phyloP scores from a whole-genome alignment of 2,329 filamentous ascomycete genomes.

The Onygena corvina region DNA sequence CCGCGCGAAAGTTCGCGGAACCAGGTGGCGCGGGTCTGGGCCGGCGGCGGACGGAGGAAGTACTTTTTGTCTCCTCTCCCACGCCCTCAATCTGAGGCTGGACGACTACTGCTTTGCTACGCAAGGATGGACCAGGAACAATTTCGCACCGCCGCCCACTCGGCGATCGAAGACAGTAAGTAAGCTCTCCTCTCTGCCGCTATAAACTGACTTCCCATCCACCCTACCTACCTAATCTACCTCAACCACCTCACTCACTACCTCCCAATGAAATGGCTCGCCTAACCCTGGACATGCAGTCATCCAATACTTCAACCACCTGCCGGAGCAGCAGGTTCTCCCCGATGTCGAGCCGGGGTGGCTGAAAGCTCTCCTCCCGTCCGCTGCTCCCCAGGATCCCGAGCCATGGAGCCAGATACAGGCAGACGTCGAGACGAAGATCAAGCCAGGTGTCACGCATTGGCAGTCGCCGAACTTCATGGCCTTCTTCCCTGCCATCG shows the following conservation, averaged over 20 bases:
- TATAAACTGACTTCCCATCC: too few relatives aligned
- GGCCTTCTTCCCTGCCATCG: conserved; percentile 81
- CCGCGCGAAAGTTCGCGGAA: too few relatives aligned
- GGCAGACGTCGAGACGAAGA: conserved; percentile 69
- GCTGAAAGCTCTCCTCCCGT: conserved; percentile 65
- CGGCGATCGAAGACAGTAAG: conserved; percentile 75
- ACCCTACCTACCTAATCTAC: not conserved
- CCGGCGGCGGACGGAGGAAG: too few relatives aligned
- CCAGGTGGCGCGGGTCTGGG: too few relatives aligned
- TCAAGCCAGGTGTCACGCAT: conserved; percentile 84
- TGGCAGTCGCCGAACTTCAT: conserved; percentile 94
- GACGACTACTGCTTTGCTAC: not conserved
- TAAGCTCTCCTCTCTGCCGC: conserved; percentile 30
- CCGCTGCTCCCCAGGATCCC: conserved; percentile 54
- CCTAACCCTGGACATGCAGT: conserved; percentile 41
- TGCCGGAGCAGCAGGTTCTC: conserved; percentile 59
- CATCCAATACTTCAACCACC: conserved; percentile 67
- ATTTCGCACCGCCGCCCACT: conserved; percentile 64
- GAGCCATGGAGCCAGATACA: conserved; percentile 64
- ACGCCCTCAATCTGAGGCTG: too few relatives aligned
- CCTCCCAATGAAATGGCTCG: too few relatives aligned
- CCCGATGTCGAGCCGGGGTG: conserved; percentile 76
- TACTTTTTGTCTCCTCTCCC: too few relatives aligned
- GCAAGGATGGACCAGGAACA: conserved; percentile 60
- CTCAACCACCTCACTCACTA: too few relatives aligned